Base-by-base conservation (phyloP, 257 asterid species). In the Capsicum pubescens region DNA sequence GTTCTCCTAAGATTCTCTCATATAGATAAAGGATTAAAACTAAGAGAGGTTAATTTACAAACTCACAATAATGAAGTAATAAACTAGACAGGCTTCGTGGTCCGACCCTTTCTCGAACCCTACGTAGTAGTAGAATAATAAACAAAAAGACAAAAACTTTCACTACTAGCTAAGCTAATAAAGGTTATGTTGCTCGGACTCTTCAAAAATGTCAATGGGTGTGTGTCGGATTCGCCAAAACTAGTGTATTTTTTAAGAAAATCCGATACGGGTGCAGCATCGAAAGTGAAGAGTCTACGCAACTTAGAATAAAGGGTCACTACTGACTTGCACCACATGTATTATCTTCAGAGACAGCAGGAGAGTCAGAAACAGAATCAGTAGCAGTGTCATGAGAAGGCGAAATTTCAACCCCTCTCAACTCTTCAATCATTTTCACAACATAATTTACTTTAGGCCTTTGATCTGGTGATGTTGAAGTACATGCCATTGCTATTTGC, bases 401-500 rank as follows among this genome's bases (percentile, higher is more conserved):
- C 4, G 97, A 94, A 54, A 90, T 92, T 77, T 90, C 98, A 3
- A 85, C 89, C 3, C 98, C 97, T 21, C 95, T 83, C 63, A 97
- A 71, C 88, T 97, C 98, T 7, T 94, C 97, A 6, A 97, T 95
- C 97, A 92, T 92, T 86, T 90, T 97, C 92, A 93, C 93, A 0
- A 90, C 92, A 76, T 88, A 83, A 87, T 78, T 88, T 87, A 93
- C 89, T 89, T 91, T 93, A 16, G 98, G 97, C 88, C 99, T 87
- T 57, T 92, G 95, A 71, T 97, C 98, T 0, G 98, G 97, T 3
- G 86, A 83, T 7, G 89, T 87, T 70, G 94, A 87, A 8, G 93
- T 88, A 60, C 98, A 97, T 2, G 97, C 89, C 97, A 95, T 90
- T 1, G 92, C 98, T 19, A 97, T 88, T 91, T 95, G 99, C 90